Evolutionary conservation across 306 rosid genomes (phyloP).

Genomic region (Citrullus colocynthis): DNA sequence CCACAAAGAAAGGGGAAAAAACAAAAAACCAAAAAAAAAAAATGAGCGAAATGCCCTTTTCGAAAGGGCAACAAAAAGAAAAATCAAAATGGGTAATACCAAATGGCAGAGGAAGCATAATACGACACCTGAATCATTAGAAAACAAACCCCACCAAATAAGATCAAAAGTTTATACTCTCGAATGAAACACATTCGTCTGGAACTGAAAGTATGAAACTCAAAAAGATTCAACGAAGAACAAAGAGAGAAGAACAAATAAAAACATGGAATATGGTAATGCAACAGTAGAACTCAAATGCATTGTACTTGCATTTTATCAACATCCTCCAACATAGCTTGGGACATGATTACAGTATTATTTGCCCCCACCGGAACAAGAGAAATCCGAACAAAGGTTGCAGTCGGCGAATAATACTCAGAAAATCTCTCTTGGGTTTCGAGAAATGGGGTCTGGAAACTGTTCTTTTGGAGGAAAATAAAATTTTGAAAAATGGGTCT

Average conservation of each 20-base stretch:
- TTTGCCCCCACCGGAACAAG: neutral
- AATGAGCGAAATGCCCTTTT: neutral
- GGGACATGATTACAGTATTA: slow-evolving; percentile 31
- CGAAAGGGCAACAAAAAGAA: neutral
- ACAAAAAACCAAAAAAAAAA: neutral
- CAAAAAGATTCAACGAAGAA: neutral
- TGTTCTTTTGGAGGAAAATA: neutral
- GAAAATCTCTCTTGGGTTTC: neutral
- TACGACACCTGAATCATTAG: neutral
- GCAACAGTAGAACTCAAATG: neutral
- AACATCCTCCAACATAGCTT: slow-evolving; percentile 33
- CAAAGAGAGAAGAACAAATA: neutral
- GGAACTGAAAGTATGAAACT: neutral
- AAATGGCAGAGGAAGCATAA: neutral
- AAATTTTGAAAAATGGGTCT: neutral
- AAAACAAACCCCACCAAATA: neutral
- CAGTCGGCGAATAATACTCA: neutral
- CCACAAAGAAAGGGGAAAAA: neutral
- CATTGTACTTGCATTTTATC: slow-evolving; percentile 34
- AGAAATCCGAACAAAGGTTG: neutral
- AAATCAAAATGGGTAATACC: neutral
- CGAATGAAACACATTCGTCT: too few species aligned
- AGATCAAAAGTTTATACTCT: neutral
- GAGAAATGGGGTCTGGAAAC: neutral
- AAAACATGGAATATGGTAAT: neutral